Evolutionary conservation across 148 eudicot genomes (phyloP), one percentile per base, ranked within the genome.

Genomic region (Euryodendron excelsum): DNA sequence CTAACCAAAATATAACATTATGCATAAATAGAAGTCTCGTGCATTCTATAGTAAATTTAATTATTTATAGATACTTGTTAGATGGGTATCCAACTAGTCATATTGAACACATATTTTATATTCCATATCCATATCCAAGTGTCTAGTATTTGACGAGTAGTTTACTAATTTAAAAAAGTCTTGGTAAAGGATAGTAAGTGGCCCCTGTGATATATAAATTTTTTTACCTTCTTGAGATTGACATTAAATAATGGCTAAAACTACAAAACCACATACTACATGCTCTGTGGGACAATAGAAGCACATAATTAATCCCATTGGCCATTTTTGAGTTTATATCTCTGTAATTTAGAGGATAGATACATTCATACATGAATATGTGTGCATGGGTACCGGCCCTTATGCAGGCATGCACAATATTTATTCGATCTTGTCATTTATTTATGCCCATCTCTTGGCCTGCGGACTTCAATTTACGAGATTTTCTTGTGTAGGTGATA

Each of bases 401-500:
- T 12, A 4, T 41, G 59, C 5, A 4, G n/a, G 0, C 27, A 20
- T 55, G n/a, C 7, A 8, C 13, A 23, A 8, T 33, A 37, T 66
- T 34, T 13, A 25, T 37, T 8, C n/a, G n/a, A n/a, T n/a, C 23
- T 50, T 50, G 11, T 18, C 48, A 44, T 41, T 10, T 27, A 2
- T 17, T 75, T 21, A 25, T 37, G 8, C 1, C 6, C 64, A 0
- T 33, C 55, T 52, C 10, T 62, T 76, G 14, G 25, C 11, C 65
- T 23, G 15, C 45, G 45, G 20, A 65, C 21, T 28, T 10, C 61
- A 33, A 37, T 18, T 67, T n/a, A n/a, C n/a, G n/a, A n/a, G n/a
- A n/a, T n/a, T n/a, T n/a, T 59, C 5, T 45, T 65, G n/a, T 78
- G 80, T 70, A 88, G 90, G 80, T 88, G 87, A 75, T 85, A 45